Evolutionary conservation across 805 yeast species (phyloP), one percentile per base, ranked within the genome.

Genomic region (Teunomyces lycoperdinae): DNA sequence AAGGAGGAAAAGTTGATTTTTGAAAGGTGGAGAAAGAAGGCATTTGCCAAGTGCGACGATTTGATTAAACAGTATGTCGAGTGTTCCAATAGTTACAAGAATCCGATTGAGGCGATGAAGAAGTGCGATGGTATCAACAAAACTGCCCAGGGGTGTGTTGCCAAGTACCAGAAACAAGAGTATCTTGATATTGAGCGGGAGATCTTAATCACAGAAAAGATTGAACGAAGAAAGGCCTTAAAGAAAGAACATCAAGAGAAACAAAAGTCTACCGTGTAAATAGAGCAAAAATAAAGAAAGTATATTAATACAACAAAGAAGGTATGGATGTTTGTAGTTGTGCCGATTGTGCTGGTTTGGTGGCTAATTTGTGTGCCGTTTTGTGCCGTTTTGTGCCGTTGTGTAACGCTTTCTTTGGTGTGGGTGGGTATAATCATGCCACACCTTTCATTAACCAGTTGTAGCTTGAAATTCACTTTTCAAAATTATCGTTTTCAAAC

Each of bases 1-100:
- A 77, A 76, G 52, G 94, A 87, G 61, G 95, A 87, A 60, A 83
- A 82, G 64, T 78, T 81, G 49, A 83, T 85, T 31, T 80, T 87
- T 58, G 81, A 78, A 55, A 78, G 87, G 57, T 82, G 91, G 84
- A 80, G 86, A 62, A 76, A 71, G 49, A 73, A 74, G 58, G 80
- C 92, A 0, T 86, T 86, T 71, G 75, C 78, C 40, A 63, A 68
- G 48, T 87, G 95, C 62, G 88, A 83, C 56, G 84, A 77, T 14
- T 67, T 73, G 42, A 96, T 91, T 30, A 84, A 79, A 68, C 80
- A 74, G 13, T 85, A 83, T 58, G 80, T 85, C 3, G 78, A 77
- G 39, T 89, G 96, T 62, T 81, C 89, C 33, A 77, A 80, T 54
- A 62, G 70, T 38, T 71, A 63, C 33, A 68, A 78, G 41, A 88